Evolutionary conservation across 805 yeast genomes (phyloP), one percentile per base, ranked within the genome.

Genomic region (Saccharomycopsis oosterbeekiorum): DNA sequence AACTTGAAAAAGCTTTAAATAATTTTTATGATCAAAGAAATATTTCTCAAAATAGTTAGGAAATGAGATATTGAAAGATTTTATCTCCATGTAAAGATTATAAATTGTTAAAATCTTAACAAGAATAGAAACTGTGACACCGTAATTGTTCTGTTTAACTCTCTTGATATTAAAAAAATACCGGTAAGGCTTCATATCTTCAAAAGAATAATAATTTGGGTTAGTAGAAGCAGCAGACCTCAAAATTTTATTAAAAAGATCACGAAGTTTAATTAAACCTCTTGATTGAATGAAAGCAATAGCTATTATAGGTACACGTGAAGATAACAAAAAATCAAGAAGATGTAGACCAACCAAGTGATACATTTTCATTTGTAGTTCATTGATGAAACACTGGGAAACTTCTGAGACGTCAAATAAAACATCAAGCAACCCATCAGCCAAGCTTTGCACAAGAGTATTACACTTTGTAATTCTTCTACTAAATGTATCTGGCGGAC

Each of bases 201-300:
- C 63, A 17, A 26, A 17, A 11, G 50, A 37, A 14, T 24, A 53
- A 21, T 34, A 40, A 9, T 42, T 14, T 2, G 60, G 19, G n/a
- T 26, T 29, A 24, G 50, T 42, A 10, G 34, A 21, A 10, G 53
- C 53, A 42, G 75, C 61, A 40, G 69, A 53, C 21, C 65, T 64
- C 61, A 73, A 67, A 63, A 70, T 71, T 64, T 68, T 64, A 64
- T 69, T 11, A 63, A 70, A 39, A 54, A 67, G 50, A 3, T 73
- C 70, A 50, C 70, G 71, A 55, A 78, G 67, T 4, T 65, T 66
- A 2, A 70, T 67, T 60, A 78, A 78, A 3, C 84, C 84, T 9
- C 79, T 81, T 51, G 73, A 68, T 66, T 84, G 85, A 60, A 84
- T 72, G 55, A 84, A 76, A n/a, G 79, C 68, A 26, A 84, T 74